phyloP scores from a whole-genome alignment of 1,284 basidiomycete species.

The Ceratobasidium sp. region DNA sequence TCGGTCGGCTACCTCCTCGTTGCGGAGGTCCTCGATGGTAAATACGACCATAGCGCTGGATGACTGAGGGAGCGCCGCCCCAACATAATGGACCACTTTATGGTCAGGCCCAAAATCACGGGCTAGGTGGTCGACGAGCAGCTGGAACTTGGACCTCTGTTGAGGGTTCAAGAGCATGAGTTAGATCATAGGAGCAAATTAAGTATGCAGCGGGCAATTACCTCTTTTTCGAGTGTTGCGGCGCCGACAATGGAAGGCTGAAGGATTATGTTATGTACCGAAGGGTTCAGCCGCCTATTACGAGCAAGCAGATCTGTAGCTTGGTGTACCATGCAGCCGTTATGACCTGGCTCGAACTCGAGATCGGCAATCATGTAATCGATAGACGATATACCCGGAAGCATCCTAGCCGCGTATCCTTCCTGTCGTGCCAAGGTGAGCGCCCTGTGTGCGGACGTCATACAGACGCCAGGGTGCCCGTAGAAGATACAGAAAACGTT shows the following conservation, averaged over 20 bases:
- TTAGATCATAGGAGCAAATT: not conserved
- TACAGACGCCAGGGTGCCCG: not conserved
- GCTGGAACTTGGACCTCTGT: not conserved
- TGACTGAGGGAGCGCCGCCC: not conserved
- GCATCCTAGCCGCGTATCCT: slow-evolving; percentile 6
- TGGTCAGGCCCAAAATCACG: not conserved
- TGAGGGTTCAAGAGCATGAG: not conserved
- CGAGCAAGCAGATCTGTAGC: not conserved
- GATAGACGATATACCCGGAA: not conserved
- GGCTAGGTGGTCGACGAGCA: not conserved
- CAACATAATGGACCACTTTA: not conserved
- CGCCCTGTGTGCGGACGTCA: not conserved
- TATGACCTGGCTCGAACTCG: not conserved
- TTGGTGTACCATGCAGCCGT: not conserved
- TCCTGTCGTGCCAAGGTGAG: not conserved
- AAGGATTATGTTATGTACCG: not conserved
- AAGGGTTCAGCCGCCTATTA: not conserved
- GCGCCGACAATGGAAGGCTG: not conserved
- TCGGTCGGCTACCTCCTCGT: not conserved
- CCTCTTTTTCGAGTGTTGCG: too few relatives aligned
- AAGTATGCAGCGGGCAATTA: not conserved
- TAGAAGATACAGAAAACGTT: not conserved
- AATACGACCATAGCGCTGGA: not conserved
- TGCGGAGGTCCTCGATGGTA: not conserved
- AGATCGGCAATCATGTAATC: not conserved